phyloP scores from a whole-genome alignment of 352 stramenopile genomes.

The Phytophthora constricta region DNA sequence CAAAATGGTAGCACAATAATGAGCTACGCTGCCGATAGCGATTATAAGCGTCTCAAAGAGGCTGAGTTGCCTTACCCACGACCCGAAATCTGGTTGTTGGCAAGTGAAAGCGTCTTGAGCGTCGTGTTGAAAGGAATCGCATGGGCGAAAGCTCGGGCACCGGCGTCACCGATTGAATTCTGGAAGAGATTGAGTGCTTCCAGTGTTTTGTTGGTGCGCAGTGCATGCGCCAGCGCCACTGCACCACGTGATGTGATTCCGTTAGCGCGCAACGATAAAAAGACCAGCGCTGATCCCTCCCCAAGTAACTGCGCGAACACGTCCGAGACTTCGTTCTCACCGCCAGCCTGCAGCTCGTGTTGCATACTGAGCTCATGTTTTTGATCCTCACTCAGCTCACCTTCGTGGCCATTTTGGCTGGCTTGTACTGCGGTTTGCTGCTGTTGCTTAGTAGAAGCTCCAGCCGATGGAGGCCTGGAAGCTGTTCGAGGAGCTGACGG shows the following conservation, averaged over 20 bases:
- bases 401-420: not conserved
- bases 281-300: constrained; percentile 45
- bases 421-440: constrained; percentile 3
- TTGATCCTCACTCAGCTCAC: constrained; percentile 19
- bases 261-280: constrained; percentile 71
- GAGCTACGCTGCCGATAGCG: not conserved
- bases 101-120: constrained; percentile 71
- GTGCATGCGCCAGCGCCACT: constrained; percentile 39
- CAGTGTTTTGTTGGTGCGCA: constrained; percentile 59
- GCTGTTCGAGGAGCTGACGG: constrained; percentile 9
- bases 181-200: constrained; percentile 76
- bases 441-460: constrained; percentile 10
- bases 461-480: constrained; percentile 20
- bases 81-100: constrained; percentile 62
- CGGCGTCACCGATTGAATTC: constrained; percentile 64
- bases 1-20: not conserved
- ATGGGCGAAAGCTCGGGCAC: constrained; percentile 58
- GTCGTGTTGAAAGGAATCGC: constrained; percentile 62
- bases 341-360: constrained; percentile 14
- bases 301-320: constrained; percentile 54
- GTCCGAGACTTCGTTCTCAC: constrained; percentile 11
- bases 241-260: constrained; percentile 53
- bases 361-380: constrained; percentile 24
- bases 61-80: constrained; percentile 35
- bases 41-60: constrained; percentile 3